phyloP scores from a whole-genome alignment of 2,329 filamentous ascomycete species.

The Pestalotiopsis sp. region DNA sequence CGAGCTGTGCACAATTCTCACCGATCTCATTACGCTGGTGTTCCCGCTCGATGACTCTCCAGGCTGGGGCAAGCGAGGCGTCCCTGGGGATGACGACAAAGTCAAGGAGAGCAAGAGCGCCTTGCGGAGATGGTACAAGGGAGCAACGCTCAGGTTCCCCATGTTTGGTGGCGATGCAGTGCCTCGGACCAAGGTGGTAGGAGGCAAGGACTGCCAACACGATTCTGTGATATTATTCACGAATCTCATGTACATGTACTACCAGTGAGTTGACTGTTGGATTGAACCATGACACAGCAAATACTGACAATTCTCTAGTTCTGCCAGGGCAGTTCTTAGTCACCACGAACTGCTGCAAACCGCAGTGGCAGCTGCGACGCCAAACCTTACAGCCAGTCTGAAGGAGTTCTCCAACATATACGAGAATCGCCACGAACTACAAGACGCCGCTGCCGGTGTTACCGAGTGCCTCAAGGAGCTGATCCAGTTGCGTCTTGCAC shows the following conservation, averaged over 20 bases:
- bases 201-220: conserved; percentile 35
- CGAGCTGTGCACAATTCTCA: conserved; percentile 47
- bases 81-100: conserved; percentile 31
- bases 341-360: conserved; percentile 49
- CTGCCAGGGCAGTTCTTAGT: conserved; percentile 44
- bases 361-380: conserved; percentile 40
- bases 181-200: conserved; percentile 26
- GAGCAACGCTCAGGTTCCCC: conserved; percentile 39
- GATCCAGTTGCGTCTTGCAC: conserved; percentile 44
- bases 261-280: conserved; percentile 41
- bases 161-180: conserved; percentile 36
- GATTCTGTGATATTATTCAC: conserved; percentile 48
- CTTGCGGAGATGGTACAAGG: conserved; percentile 42
- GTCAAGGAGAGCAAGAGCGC: conserved; percentile 39
- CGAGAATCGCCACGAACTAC: conserved; percentile 44
- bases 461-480: conserved; percentile 50
- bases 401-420: conserved; percentile 39
- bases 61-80: conserved; percentile 38
- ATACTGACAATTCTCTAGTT: conserved; percentile 28
- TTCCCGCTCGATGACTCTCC: conserved; percentile 46
- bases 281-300: no score
- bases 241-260: conserved; percentile 54
- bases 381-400: conserved; percentile 31
- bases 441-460: conserved; percentile 45
- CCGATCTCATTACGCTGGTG: conserved; percentile 47